phyloP scores from a whole-genome alignment of 345 rosid species.

The Syzygium aqueum region DNA sequence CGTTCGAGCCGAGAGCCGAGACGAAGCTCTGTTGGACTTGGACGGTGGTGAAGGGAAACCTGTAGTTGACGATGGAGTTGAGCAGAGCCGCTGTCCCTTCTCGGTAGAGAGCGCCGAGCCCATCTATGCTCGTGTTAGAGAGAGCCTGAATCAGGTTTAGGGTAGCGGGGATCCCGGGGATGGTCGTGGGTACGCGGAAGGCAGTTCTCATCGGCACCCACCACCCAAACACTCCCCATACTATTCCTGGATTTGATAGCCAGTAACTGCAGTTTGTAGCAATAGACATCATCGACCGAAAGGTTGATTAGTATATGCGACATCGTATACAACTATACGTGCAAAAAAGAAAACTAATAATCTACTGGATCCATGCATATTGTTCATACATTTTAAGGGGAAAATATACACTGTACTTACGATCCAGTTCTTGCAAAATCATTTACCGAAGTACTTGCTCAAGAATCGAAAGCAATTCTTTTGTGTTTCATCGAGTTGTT shows the following conservation, averaged over 20 bases:
- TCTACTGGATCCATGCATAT: neutral
- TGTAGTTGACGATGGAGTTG: slow-evolving; percentile 60
- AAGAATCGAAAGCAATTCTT: neutral
- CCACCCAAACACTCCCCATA: slow-evolving; percentile 75
- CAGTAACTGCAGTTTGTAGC: slow-evolving; percentile 50
- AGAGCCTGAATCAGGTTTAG: slow-evolving; percentile 71
- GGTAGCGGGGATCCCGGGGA: slow-evolving; percentile 36
- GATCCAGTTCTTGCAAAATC: neutral
- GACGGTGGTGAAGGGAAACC: slow-evolving; percentile 51
- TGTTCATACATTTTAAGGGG: neutral
- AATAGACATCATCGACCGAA: neutral
- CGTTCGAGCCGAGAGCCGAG: slow-evolving; percentile 42
- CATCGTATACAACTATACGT: neutral
- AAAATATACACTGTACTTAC: neutral
- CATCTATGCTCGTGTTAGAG: slow-evolving; percentile 54
- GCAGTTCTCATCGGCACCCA: slow-evolving; percentile 67
- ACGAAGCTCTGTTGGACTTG: slow-evolving; percentile 68
- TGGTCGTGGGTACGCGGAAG: slow-evolving; percentile 30
- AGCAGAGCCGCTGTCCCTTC: slow-evolving; percentile 91
- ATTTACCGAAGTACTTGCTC: neutral
- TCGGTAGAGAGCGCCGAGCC: slow-evolving; percentile 65
- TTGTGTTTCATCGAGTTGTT: neutral
- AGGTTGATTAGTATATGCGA: neutral
- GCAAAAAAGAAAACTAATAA: neutral
- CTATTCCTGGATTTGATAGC: slow-evolving; percentile 60